These are phyloP conservation scores for Pleurotus citrinopileatus DNA, from an alignment of 768 basidiomycete genomes.

Conservation along the genomic window DNA sequence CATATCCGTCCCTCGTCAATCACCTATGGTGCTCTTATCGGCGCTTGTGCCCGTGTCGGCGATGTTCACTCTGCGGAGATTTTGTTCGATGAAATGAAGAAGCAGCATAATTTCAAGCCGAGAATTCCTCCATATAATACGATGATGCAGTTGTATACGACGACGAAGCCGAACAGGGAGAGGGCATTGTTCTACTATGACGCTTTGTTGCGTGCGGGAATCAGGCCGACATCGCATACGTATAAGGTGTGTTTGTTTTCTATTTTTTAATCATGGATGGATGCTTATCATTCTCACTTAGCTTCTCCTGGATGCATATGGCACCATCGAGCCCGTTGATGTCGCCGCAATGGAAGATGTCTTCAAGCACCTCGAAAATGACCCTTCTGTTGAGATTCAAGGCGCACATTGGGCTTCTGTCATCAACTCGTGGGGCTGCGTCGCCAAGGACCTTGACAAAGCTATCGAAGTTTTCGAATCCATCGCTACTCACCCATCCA, in stretches of 20 bases:
- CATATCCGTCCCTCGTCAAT: constrained; percentile 73
- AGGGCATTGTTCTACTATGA: constrained; percentile 76
- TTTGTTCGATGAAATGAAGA: constrained; percentile 83
- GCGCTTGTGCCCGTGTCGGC: constrained; percentile 91
- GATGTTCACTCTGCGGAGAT: constrained; percentile 78
- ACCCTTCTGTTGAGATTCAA: constrained; percentile 40
- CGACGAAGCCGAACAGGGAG: constrained; percentile 83
- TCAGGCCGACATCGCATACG: constrained; percentile 84
- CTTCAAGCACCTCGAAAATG: constrained; percentile 55
- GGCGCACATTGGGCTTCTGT: constrained; percentile 69
- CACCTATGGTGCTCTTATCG: constrained; percentile 93
- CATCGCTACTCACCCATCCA: constrained; percentile 42
- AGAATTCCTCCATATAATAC: constrained; percentile 96
- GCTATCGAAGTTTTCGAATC: constrained; percentile 78
- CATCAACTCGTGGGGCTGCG: constrained; percentile 87
- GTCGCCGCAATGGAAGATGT: constrained; percentile 65
- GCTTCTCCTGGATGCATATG: constrained; percentile 89
- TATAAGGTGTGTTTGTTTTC: constrained; percentile 74
- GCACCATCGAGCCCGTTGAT: constrained; percentile 81
- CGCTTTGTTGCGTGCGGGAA: constrained; percentile 53
- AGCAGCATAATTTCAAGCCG: constrained; percentile 72
- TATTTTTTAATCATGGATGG: neutral
- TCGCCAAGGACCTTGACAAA: constrained; percentile 69
- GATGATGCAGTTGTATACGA: constrained; percentile 96
- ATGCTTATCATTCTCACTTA: constrained; percentile 24